Conservation (phyloP, 129 eudicot species). For the Centrapalus pauciflorus region DNA sequence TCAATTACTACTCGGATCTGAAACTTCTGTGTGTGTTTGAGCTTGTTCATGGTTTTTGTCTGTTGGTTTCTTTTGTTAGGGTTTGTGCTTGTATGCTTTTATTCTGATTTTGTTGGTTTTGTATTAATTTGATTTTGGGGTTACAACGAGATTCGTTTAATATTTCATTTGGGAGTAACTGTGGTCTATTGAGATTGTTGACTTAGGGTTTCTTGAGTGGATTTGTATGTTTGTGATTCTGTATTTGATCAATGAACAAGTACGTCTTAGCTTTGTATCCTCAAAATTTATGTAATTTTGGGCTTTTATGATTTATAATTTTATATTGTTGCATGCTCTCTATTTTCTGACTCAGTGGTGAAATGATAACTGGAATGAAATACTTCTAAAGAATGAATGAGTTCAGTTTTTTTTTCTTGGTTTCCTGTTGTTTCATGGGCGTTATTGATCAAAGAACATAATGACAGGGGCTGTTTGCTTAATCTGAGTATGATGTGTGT, state of each 20-base stretch:
- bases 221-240: neutral
- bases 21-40: neutral
- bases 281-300: slow-evolving; percentile 1
- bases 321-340: slow-evolving; percentile 2
- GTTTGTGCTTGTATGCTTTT: neutral
- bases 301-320: neutral
- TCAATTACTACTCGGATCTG: slow-evolving; percentile 11
- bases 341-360: neutral
- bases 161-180: neutral
- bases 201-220: neutral
- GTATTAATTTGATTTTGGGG: neutral
- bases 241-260: neutral
- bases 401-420: no score
- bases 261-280: neutral
- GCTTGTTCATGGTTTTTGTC: neutral
- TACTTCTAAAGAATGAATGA: neutral
- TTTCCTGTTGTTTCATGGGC: neutral
- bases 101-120: neutral
- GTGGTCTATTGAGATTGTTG: neutral
- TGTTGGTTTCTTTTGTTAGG: neutral
- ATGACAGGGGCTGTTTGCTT: neutral
- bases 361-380: neutral
- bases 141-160: neutral
- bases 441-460: neutral
- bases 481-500: neutral